Evolutionary conservation across 129 eudicot species (phyloP), one percentile per base, ranked within the genome.

Genomic region (Gnaphalium uliginosum): DNA sequence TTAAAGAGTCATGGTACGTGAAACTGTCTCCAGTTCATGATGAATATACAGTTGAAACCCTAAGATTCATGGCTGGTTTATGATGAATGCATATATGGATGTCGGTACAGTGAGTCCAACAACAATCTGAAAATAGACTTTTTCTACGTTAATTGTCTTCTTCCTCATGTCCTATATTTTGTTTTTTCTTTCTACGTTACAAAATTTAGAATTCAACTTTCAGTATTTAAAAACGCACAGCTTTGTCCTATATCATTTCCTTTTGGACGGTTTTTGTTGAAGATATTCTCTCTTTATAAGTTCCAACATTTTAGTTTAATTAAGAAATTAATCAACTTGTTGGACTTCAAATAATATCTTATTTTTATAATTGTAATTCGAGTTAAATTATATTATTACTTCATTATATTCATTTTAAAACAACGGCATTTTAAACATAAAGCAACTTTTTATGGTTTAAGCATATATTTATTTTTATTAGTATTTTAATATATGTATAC

Each of bases 11-110:
- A n/a, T n/a, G n/a, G n/a, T n/a, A n/a, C n/a, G 32, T 29, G 32
- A 29, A 4, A 29, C 14, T 68, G 76, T 77, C 61, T 68, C 81
- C 81, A 67, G 75, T 77, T 76, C 81, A 76, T 68, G 39, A 63
- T 67, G 27, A 17, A 27, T 29, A 29, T 4, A 3, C 18, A 33
- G 41, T 69, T 69, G 60, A 23, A 72, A 33, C 67, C 32, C 67
- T 72, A 19, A n/a, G 6, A 13, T 10, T 23, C 65, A 75, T 75
- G 72, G 79, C 64, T 75, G 53, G 22, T 74, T 74, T 27, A 30
- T 62, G 5, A 46, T 18, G 68, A 53, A 62, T 51, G 59, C 4
- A 46, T 74, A 41, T 19, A 60, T 39, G 70, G 23, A 62, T 74
- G 71, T 62, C 68, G 17, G n/a, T 76, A 25, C 11, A 21, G 37